A percentile compares a stretch with the other conserved stretches of the same genome.
These are phyloP conservation scores for Stephania yunnanensis DNA, from an alignment of 164 flowering plant genomes.

Conservation along the genomic window DNA sequence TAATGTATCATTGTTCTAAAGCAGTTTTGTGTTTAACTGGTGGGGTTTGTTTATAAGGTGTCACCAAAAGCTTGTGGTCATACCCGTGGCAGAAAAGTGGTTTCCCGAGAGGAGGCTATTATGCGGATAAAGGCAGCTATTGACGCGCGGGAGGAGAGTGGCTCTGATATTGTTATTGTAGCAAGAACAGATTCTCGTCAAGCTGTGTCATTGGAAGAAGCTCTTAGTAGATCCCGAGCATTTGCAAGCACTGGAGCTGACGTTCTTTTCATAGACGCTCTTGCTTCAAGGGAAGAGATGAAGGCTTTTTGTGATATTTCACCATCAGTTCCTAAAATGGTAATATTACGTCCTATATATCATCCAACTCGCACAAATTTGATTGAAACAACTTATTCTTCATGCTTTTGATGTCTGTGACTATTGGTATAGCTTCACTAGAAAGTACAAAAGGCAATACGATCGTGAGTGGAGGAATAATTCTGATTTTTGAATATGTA, in stretches of 20 bases:
- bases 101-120: conserved; percentile 90
- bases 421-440: background rate
- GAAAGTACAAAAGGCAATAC: background rate
- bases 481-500: background rate
- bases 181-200: conserved; percentile 95
- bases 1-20: background rate
- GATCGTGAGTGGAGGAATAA: background rate
- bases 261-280: conserved; percentile 94
- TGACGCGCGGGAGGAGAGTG: conserved; percentile 83
- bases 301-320: conserved; percentile 58
- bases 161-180: conserved; percentile 83
- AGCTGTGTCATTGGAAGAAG: conserved; percentile 77
- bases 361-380: background rate
- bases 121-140: conserved; percentile 88
- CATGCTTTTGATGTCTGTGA: background rate
- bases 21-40: conserved; percentile 11
- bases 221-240: conserved; percentile 78
- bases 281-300: conserved; percentile 94
- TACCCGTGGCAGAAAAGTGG: conserved; percentile 85
- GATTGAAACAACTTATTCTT: background rate
- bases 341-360: conserved; percentile 18
- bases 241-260: conserved; percentile 95
- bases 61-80: conserved; percentile 99
- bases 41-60: conserved; percentile 36
- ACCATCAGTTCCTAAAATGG: conserved; percentile 86